Base-by-base conservation (phyloP, 1,139 yeast genomes). In the Diutina catenulata region DNA sequence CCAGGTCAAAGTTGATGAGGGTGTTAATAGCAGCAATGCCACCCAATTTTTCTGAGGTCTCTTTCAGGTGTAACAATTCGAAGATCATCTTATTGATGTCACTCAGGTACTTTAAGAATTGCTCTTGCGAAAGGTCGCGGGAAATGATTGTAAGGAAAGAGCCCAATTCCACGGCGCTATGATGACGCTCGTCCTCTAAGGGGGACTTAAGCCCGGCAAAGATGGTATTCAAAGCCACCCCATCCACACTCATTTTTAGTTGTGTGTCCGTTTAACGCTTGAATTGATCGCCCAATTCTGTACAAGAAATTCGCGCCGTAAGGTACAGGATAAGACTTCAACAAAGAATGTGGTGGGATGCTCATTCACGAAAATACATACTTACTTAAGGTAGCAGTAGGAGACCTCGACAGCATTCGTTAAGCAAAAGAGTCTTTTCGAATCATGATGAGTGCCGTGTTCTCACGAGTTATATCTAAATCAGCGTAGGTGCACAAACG, bases 1-100 rank as follows among this genome's bases (percentile, higher is more conserved):
- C 71, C 8, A 73, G 60, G 51, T 83, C 91, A 49, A 80, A 80
- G 45, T 80, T 87, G 40, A 91, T 83, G 45, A 91, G 68, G 11
- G 93, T 77, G 56, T 86, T 93, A 43, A 91, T 80, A 7, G 96
- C 97, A 13, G 86, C 74, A 28, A 88, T 80, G 27, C 96, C 97
- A 9, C 97, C 97, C 29, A 88, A 68, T 45, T 83, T 79, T 45
- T 81, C 87, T 24, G 69, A 60, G 1, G 79, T 62, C 47, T 81
- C 91, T 10, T 76, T 72, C 9, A 91, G 76, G 47, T 86, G 87
- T 38, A 87, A 72, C 39, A 87, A 66, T 52, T 84, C 95, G 55
- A 86, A 88, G 23, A 91, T 84, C 43, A 82, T 76, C 52, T 86
- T 83, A 60, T 88, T 87, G 45, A 91, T 80, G 44, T 81, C 93